Conservation (phyloP, 805 yeast species). For the Pichia deserticola region DNA sequence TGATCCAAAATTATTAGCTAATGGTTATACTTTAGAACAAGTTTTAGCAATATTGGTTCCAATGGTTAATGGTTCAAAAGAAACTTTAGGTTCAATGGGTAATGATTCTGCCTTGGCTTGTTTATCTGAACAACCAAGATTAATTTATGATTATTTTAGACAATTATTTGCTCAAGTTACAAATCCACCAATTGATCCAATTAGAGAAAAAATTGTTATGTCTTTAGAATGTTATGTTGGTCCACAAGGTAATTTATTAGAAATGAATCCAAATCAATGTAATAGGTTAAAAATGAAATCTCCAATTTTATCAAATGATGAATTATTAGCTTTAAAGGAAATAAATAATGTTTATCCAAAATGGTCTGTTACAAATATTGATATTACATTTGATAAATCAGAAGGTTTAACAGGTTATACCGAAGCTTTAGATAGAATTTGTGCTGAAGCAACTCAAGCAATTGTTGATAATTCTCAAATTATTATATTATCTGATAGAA, state of each 20-base stretch:
- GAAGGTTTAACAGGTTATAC: conserved; percentile 86
- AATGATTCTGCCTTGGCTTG: conserved; percentile 95
- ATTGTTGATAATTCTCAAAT: conserved; percentile 70
- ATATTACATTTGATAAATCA: conserved; percentile 76
- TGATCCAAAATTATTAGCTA: conserved; percentile 78
- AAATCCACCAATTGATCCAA: conserved; percentile 98
- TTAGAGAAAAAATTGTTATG: conserved; percentile 95
- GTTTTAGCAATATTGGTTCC: conserved; percentile 77
- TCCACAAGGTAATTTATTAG: conserved; percentile 94
- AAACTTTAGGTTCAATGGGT: conserved; percentile 98
- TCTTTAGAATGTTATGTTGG: conserved; percentile 95
- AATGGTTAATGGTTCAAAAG: conserved; percentile 89
- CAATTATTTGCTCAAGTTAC: conserved; percentile 97
- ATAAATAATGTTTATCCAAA: conserved; percentile 72
- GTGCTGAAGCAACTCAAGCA: conserved; percentile 80
- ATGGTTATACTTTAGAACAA: conserved; percentile 94
- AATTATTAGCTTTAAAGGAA: conserved; percentile 66
- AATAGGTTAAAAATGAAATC: conserved; percentile 76
- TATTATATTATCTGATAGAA: conserved; percentile 68
- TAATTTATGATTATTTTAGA: conserved; percentile 88
- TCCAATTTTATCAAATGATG: conserved; percentile 70
- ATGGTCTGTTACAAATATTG: conserved; percentile 79
- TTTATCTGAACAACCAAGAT: conserved; percentile 83
- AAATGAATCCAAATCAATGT: conserved; percentile 89
- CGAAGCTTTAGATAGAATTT: conserved; percentile 75